These are phyloP conservation scores for Suhomyces coccinellae DNA, from an alignment of 1,139 yeast species.

Conservation along the genomic window DNA sequence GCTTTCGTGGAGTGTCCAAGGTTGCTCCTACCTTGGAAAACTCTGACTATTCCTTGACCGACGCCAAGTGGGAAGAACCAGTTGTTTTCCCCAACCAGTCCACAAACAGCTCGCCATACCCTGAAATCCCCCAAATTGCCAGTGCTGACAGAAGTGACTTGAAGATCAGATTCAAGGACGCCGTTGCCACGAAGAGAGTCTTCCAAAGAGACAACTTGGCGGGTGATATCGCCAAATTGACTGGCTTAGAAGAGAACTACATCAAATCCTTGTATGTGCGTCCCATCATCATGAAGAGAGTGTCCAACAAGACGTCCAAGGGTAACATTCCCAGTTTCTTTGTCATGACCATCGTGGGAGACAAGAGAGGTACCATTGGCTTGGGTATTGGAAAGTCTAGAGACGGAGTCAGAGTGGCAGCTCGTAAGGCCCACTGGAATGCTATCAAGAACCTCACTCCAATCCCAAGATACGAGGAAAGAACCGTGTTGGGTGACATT, in stretches of 20 bases:
- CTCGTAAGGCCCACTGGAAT: constrained; percentile 87
- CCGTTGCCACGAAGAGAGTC: constrained; percentile 14
- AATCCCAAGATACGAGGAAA: constrained; percentile 83
- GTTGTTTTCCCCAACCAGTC: constrained; percentile 50
- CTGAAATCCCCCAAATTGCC: constrained; percentile 42
- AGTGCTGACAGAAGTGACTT: constrained; percentile 46
- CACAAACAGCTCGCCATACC: constrained; percentile 40
- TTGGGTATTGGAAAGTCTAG: constrained; percentile 94
- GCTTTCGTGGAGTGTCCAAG: constrained; percentile 32
- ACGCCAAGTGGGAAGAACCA: constrained; percentile 51
- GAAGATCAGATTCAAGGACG: constrained; percentile 36
- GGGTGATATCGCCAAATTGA: constrained; percentile 62
- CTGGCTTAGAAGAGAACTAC: constrained; percentile 72
- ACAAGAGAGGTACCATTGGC: constrained; percentile 90
- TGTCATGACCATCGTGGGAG: constrained; percentile 89
- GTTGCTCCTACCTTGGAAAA: constrained; percentile 31
- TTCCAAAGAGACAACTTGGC: constrained; percentile 34
- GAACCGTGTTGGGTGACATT: constrained; percentile 87
- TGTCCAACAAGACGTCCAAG: constrained; percentile 89
- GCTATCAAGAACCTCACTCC: constrained; percentile 84
- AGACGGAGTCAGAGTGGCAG: constrained; percentile 74
- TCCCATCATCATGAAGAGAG: constrained; percentile 73
- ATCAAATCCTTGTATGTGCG: constrained; percentile 65
- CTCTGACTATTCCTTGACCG: constrained; percentile 35
- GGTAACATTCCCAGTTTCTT: constrained; percentile 89